A percentile compares a stretch with the other conserved stretches of the same genome.
phyloP scores from a whole-genome alignment of 2,329 filamentous ascomycete species.

The Colletotrichum sp. region DNA sequence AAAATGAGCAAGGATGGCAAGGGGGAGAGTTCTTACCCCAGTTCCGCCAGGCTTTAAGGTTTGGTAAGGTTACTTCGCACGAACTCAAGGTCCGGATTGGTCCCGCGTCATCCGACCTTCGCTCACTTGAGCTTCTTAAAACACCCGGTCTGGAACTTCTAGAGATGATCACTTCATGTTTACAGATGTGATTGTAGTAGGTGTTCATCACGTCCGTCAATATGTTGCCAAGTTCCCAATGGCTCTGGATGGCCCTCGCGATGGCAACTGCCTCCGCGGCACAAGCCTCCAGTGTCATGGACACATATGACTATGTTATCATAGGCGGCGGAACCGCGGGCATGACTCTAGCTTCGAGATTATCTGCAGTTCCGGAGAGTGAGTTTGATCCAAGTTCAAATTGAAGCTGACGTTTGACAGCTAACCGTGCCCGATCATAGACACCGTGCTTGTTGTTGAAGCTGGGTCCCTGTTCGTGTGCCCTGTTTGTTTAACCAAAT shows the following conservation, averaged over 20 bases:
- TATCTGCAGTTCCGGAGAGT: slow-evolving; percentile 9
- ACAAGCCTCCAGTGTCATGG: background rate
- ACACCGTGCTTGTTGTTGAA: slow-evolving; percentile 22
- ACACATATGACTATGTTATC: slow-evolving; percentile 32
- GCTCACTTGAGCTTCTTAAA: background rate
- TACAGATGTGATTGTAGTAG: background rate
- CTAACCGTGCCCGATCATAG: background rate
- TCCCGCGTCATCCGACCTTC: background rate
- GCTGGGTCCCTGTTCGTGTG: slow-evolving; percentile 21
- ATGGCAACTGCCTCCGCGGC: background rate
- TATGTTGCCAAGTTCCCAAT: background rate
- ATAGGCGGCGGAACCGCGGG: slow-evolving; percentile 37
- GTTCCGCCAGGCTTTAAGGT: background rate
- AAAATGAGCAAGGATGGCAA: background rate
- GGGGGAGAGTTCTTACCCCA: background rate
- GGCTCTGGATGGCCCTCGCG: background rate
- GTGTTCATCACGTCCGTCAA: background rate
- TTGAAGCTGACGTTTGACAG: background rate
- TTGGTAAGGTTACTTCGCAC: background rate
- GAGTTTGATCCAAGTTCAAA: background rate
- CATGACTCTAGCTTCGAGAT: slow-evolving; percentile 35
- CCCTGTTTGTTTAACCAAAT: background rate
- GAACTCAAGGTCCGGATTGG: background rate
- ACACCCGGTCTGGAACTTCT: background rate
- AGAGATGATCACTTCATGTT: background rate